Evolutionary conservation across 495 filamentous ascomycete species (phyloP).

Genomic region (Penicillium arizonense): DNA sequence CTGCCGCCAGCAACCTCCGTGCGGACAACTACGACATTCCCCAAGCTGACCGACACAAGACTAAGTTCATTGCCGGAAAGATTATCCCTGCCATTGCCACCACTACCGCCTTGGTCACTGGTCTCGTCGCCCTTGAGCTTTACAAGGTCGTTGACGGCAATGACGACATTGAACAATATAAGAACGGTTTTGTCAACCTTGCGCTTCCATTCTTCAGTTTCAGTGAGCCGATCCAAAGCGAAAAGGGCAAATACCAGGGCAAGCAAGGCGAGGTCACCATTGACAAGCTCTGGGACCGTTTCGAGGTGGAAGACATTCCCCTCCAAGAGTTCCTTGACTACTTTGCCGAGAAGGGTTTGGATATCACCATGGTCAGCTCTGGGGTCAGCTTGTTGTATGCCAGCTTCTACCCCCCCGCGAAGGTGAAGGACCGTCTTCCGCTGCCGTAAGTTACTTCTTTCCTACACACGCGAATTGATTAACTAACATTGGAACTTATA

Average conservation of each 20-base stretch:
- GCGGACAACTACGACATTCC: slow-evolving; percentile 97
- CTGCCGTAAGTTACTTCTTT: slow-evolving; percentile 53
- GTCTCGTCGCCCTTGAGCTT: slow-evolving; percentile 86
- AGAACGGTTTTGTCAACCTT: slow-evolving; percentile 98
- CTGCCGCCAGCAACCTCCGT: slow-evolving; percentile 91
- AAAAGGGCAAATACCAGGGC: slow-evolving; percentile 84
- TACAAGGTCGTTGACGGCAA: slow-evolving; percentile 98
- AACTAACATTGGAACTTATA: slow-evolving; percentile 27
- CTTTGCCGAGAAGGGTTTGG: slow-evolving; percentile 77
- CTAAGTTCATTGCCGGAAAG: slow-evolving; percentile 99
- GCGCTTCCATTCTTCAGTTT: slow-evolving; percentile 97
- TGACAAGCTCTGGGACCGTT: slow-evolving; percentile 98
- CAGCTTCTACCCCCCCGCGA: slow-evolving; percentile 85
- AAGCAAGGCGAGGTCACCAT: slow-evolving; percentile 73
- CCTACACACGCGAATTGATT: not conserved
- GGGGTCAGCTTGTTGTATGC: slow-evolving; percentile 96
- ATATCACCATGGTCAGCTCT: slow-evolving; percentile 90
- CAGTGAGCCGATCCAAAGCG: slow-evolving; percentile 90
- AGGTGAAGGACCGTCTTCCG: slow-evolving; percentile 77
- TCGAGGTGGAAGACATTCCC: slow-evolving; percentile 85
- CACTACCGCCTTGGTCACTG: slow-evolving; percentile 93
- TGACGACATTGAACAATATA: slow-evolving; percentile 92
- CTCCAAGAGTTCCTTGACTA: slow-evolving; percentile 77
- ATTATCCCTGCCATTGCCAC: slow-evolving; percentile 99
- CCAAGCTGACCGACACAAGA: slow-evolving; percentile 90